A percentile compares a stretch with the other conserved stretches of the same genome.
Evolutionary conservation across 2,329 filamentous ascomycete genomes (phyloP).

Genomic region (Verticillium alfalfae): DNA sequence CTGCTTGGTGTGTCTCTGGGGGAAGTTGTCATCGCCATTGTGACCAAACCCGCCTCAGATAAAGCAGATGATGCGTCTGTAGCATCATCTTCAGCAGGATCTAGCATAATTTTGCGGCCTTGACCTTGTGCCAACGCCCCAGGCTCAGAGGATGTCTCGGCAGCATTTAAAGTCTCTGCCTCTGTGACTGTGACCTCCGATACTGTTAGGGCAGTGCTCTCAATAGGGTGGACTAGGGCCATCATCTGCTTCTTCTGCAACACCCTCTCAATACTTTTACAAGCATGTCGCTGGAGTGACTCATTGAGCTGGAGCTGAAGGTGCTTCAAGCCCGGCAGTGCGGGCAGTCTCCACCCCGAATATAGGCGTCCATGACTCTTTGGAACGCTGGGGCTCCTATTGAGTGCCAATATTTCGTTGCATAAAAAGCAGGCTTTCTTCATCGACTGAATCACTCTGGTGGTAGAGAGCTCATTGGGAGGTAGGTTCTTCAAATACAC

Average conservation of each 20-base stretch:
- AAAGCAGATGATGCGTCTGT: background rate
- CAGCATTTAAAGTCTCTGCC: background rate
- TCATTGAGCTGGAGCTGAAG: background rate
- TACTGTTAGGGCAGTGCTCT: background rate
- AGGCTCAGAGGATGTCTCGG: background rate
- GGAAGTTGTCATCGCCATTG: background rate
- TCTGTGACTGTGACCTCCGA: background rate
- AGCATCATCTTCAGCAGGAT: background rate
- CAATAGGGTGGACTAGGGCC: background rate
- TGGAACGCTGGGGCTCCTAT: background rate
- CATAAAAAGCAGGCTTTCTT: background rate
- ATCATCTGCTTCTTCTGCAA: background rate
- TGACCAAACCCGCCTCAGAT: background rate
- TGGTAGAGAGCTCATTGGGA: background rate
- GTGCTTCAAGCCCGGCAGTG: background rate
- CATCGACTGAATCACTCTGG: background rate
- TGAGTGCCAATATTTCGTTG: background rate
- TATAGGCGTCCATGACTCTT: constrained; percentile 1
- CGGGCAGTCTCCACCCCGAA: background rate
- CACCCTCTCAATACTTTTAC: background rate
- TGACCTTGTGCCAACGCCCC: background rate
- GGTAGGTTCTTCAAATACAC: background rate
- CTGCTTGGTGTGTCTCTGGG: background rate
- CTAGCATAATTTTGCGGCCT: background rate
- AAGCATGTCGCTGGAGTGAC: background rate